Evolutionary conservation across 108 stramenopile species (phyloP).

Genomic region (Cyclostephanos tholiformis): DNA sequence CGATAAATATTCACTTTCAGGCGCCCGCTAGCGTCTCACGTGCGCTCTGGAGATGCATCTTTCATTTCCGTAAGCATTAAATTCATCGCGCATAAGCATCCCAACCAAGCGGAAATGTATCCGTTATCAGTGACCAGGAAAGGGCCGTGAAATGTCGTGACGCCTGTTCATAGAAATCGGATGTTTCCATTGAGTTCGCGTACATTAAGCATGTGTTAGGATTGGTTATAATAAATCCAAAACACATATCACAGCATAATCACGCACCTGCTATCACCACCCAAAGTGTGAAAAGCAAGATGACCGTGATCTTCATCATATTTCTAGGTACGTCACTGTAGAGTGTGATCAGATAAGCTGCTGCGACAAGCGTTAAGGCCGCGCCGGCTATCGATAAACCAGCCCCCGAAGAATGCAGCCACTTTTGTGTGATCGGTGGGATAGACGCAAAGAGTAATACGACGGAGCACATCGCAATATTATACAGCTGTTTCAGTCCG

Average conservation of each 20-base stretch:
- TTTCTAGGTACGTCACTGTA: constrained; percentile 36
- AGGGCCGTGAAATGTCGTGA: constrained; percentile 44
- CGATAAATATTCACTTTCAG: background rate
- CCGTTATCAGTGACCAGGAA: constrained; percentile 36
- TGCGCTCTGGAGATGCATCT: constrained; percentile 14
- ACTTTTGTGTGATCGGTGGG: constrained; percentile 23
- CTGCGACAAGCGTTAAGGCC: constrained; percentile 30
- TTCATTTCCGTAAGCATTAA: constrained; percentile 27
- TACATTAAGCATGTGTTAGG: too few species aligned
- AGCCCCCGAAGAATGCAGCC: constrained; percentile 19
- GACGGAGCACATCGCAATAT: constrained; percentile 26
- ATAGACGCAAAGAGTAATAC: constrained; percentile 41
- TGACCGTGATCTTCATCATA: constrained; percentile 33
- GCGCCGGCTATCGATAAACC: constrained; percentile 41
- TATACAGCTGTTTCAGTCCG: constrained; percentile 26
- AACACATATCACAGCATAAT: too few species aligned
- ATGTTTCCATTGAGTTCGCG: too few species aligned
- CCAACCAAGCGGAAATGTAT: constrained; percentile 40
- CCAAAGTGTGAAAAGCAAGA: constrained; percentile 40
- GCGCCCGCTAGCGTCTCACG: background rate
- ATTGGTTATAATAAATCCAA: too few species aligned
- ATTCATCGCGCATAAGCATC: constrained; percentile 28
- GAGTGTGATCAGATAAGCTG: constrained; percentile 17
- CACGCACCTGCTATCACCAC: constrained; percentile 1
- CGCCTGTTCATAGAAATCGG: background rate